Percentiles rank a stretch among this genome's conserved stretches.
phyloP scores from a whole-genome alignment of 2,329 filamentous ascomycete genomes.

The Botryotinia globosa region DNA sequence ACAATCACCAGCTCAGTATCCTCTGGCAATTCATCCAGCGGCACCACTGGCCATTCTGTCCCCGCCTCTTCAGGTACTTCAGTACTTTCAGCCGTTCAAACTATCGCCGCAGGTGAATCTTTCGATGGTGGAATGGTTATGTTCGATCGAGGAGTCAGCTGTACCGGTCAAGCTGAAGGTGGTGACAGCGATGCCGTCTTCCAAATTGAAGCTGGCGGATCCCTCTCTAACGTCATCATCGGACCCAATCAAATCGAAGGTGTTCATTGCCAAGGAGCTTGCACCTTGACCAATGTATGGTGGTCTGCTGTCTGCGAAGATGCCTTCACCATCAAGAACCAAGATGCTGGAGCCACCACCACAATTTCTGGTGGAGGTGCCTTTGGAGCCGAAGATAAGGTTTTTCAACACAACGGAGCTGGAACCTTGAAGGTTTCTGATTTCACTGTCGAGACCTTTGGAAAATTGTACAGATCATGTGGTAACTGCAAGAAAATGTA shows the following conservation, averaged over 20 bases:
- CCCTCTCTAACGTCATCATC: constrained; percentile 40
- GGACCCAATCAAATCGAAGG: constrained; percentile 40
- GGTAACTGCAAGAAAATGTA: constrained; percentile 46
- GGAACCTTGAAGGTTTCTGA: constrained; percentile 39
- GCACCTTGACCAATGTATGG: constrained; percentile 35
- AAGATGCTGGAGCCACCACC: constrained; percentile 40
- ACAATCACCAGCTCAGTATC: neutral
- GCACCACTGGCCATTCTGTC: neutral
- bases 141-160: constrained; percentile 45
- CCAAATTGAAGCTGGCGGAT: constrained; percentile 36
- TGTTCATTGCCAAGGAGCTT: constrained; percentile 31
- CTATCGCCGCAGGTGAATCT: constrained; percentile 43
- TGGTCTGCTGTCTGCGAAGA: constrained; percentile 33
- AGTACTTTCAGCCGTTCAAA: constrained; percentile 43
- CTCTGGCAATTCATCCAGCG: neutral
- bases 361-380: constrained; percentile 46
- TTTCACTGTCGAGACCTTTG: constrained; percentile 46
- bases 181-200: constrained; percentile 41
- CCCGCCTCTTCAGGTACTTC: constrained; percentile 41
- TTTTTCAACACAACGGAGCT: constrained; percentile 43
- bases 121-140: constrained; percentile 49
- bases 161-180: constrained; percentile 44
- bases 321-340: constrained; percentile 31
- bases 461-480: constrained; percentile 51
- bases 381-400: constrained; percentile 44